Evolutionary conservation across 805 yeast genomes (phyloP).

Genomic region (Pichia paraexigua): DNA sequence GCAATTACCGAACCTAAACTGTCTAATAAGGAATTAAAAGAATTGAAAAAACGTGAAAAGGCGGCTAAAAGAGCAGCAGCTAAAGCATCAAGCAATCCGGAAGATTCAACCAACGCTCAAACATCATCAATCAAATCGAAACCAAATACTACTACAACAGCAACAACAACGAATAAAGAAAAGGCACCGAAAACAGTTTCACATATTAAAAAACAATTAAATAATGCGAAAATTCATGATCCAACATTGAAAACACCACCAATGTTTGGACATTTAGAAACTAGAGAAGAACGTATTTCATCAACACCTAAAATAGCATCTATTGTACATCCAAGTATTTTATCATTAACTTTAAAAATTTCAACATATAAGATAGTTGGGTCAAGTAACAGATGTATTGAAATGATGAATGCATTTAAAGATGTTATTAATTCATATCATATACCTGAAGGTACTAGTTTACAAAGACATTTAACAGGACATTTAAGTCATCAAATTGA

Average conservation of each 20-base stretch:
- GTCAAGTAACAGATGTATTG: slow-evolving; percentile 74
- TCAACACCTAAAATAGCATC: slow-evolving; percentile 49
- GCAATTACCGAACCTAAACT: slow-evolving; percentile 21
- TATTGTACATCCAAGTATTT: slow-evolving; percentile 79
- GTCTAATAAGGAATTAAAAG: slow-evolving; percentile 78
- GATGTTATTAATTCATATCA: slow-evolving; percentile 68
- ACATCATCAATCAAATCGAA: slow-evolving; percentile 2
- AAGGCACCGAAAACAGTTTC: slow-evolving; percentile 37
- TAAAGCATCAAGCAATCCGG: slow-evolving; percentile 23
- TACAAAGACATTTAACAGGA: slow-evolving; percentile 81
- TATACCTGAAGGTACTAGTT: slow-evolving; percentile 79
- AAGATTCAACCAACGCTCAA: slow-evolving; percentile 1
- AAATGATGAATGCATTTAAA: slow-evolving; percentile 81
- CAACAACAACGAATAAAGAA: slow-evolving; percentile 1
- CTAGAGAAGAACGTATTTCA: slow-evolving; percentile 66
- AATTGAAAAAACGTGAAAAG: slow-evolving; percentile 79
- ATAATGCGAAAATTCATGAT: slow-evolving; percentile 41
- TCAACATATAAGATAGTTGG: slow-evolving; percentile 86
- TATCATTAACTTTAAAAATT: slow-evolving; percentile 68
- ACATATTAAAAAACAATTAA: slow-evolving; percentile 46
- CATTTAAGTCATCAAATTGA: slow-evolving; percentile 91
- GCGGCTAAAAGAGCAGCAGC: slow-evolving; percentile 89
- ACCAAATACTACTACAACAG: background rate
- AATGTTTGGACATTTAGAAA: slow-evolving; percentile 71
- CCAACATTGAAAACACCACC: slow-evolving; percentile 46